phyloP scores from a whole-genome alignment of 169 alveolate genomes.

The Plasmodium knowlesi region DNA sequence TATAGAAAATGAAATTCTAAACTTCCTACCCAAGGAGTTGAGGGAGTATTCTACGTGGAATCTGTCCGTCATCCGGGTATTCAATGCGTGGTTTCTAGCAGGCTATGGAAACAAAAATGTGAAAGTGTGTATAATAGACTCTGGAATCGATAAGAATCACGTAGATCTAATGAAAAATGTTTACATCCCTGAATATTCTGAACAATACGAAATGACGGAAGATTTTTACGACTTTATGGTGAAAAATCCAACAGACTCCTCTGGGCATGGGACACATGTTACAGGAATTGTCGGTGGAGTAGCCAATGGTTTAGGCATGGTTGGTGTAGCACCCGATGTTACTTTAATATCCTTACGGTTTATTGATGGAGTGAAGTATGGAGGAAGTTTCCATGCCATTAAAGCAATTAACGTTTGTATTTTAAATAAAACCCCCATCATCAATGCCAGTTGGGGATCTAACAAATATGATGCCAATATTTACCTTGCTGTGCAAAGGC shows the following conservation, averaged over 20 bases:
- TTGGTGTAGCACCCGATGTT: conserved; percentile 70
- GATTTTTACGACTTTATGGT: conserved; percentile 67
- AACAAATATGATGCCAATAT: conserved; percentile 25
- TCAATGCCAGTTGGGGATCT: conserved; percentile 76
- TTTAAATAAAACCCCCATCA: conserved; percentile 59
- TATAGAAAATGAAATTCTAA: conserved; percentile 32
- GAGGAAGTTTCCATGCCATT: conserved; percentile 71
- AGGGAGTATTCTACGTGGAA: conserved; percentile 70
- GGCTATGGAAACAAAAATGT: conserved; percentile 72
- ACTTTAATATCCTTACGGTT: conserved; percentile 63
- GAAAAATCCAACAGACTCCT: conserved; percentile 80
- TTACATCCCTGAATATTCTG: conserved; percentile 80
- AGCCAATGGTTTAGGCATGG: conserved; percentile 56
- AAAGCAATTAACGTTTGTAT: conserved; percentile 67
- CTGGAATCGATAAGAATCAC: conserved; percentile 89
- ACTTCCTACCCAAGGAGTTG: conserved; percentile 54
- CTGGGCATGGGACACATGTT: conserved; percentile 90
- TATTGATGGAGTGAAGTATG: conserved; percentile 53
- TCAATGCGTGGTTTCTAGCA: conserved; percentile 71
- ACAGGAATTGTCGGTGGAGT: conserved; percentile 83
- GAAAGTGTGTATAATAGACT: conserved; percentile 86
- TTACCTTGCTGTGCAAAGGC: conserved; percentile 30
- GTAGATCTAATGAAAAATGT: conserved; percentile 84
- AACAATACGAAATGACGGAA: conserved; percentile 73
- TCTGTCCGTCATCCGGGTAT: conserved; percentile 37